Percentiles rank a stretch among this genome's conserved stretches.
Conservation (phyloP, 768 basidiomycete species). For the Phylloporus sp. region DNA sequence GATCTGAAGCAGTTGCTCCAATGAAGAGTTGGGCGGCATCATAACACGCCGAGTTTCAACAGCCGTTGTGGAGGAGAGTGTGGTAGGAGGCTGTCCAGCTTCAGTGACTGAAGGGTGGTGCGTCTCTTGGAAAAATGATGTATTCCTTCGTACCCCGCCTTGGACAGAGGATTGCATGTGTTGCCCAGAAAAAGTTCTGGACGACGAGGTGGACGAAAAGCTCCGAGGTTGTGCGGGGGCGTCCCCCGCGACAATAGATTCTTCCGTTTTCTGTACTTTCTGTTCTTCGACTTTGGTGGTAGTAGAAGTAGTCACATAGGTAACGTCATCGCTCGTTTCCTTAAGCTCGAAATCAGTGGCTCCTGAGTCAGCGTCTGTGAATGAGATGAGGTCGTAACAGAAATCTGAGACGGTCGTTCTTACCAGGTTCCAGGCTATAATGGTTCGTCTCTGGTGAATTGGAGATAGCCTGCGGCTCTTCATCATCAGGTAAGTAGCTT, state of each 20-base stretch:
- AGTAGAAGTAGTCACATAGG: not conserved
- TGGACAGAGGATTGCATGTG: not conserved
- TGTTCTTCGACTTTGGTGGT: not conserved
- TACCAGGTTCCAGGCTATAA: not conserved
- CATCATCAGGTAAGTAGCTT: not conserved
- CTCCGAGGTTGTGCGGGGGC: not conserved
- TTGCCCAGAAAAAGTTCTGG: not conserved
- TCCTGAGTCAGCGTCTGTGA: not conserved
- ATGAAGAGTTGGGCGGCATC: not conserved
- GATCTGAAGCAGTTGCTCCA: not conserved
- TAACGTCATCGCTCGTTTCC: not conserved
- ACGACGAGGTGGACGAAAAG: not conserved
- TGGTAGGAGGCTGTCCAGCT: too few relatives aligned
- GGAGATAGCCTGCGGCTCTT: not conserved
- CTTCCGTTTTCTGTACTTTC: not conserved
- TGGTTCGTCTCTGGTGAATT: not conserved
- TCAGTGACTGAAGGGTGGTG: too few relatives aligned
- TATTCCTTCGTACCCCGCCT: not conserved
- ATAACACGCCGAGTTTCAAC: not conserved
- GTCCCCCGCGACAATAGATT: not conserved
- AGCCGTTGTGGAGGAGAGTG: not conserved
- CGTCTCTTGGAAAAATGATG: not conserved
- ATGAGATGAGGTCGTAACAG: not conserved
- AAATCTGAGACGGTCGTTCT: not conserved
- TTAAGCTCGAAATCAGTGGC: not conserved